A percentile compares a stretch with the other conserved stretches of the same genome.
phyloP scores from a whole-genome alignment of 441 rosid genomes.

The Flueggea neowawraea region DNA sequence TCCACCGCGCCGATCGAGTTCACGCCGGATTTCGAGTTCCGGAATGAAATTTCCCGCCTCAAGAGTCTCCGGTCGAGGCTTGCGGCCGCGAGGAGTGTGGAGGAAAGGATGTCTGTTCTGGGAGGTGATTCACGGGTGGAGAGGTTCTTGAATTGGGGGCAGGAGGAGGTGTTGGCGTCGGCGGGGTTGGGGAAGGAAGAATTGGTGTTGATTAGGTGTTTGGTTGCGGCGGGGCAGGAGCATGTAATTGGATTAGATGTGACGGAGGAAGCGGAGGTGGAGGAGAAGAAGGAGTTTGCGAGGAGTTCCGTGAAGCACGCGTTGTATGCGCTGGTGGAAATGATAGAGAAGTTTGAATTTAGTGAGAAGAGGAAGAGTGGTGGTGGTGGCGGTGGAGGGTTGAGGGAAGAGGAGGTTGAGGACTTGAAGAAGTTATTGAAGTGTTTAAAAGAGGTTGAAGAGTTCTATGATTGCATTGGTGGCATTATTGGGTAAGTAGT shows the following conservation, averaged over 20 bases:
- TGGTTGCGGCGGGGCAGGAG: slow-evolving; percentile 83
- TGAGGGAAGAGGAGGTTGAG: slow-evolving; percentile 37
- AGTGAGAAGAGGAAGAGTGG: slow-evolving; percentile 19
- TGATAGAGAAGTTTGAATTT: slow-evolving; percentile 68
- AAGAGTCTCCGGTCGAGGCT: slow-evolving; percentile 50
- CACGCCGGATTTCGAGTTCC: slow-evolving; percentile 63
- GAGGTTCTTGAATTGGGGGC: slow-evolving; percentile 37
- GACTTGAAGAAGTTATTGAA: slow-evolving; percentile 52
- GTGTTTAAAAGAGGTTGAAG: slow-evolving; percentile 58
- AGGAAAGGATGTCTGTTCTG: slow-evolving; percentile 37
- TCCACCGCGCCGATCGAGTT: slow-evolving; percentile 70
- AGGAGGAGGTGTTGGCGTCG: slow-evolving; percentile 31
- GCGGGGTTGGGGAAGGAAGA: slow-evolving; percentile 41
- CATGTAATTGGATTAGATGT: slow-evolving; percentile 49
- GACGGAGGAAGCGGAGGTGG: slow-evolving; percentile 20
- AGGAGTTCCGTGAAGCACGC: slow-evolving; percentile 58
- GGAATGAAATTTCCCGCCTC: slow-evolving; percentile 65
- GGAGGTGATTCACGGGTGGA: slow-evolving; percentile 52
- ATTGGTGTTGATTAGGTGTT: slow-evolving; percentile 61
- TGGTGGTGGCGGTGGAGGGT: slow-evolving; percentile 8
- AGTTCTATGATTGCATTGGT: slow-evolving; percentile 86
- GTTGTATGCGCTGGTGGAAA: slow-evolving; percentile 61
- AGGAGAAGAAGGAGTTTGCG: slow-evolving; percentile 25
- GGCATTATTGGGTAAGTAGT: slow-evolving; percentile 78
- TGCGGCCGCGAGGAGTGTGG: slow-evolving; percentile 25